Conservation (phyloP, 2,329 filamentous ascomycete species). For the Acephala macrosclerotiorum region DNA sequence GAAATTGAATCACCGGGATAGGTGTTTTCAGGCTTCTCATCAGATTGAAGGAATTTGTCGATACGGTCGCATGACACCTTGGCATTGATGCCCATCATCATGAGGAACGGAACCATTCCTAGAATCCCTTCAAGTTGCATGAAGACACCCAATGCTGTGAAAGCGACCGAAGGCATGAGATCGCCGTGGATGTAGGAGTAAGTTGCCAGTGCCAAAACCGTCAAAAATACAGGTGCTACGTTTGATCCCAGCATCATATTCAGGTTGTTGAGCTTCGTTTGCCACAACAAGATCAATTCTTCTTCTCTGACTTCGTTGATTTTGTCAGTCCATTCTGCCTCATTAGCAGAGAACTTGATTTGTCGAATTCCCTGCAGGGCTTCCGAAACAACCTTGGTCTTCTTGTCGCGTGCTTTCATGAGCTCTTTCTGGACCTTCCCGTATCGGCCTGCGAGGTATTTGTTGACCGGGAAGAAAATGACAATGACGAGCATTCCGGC, state of each 20-base stretch:
- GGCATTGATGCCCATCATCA: conserved; percentile 74
- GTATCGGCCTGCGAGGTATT: conserved; percentile 69
- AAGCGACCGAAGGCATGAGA: conserved; percentile 75
- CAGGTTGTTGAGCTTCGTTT: conserved; percentile 34
- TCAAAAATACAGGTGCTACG: conserved; percentile 73
- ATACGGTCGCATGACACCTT: conserved; percentile 75
- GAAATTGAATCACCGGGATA: conserved; percentile 63
- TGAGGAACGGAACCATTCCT: conserved; percentile 73
- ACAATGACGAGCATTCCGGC: conserved; percentile 69
- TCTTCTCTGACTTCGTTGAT: conserved; percentile 68
- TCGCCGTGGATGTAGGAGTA: conserved; percentile 70
- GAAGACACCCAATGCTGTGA: conserved; percentile 78
- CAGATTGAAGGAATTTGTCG: conserved; percentile 71
- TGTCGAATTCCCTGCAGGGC: conserved; percentile 79
- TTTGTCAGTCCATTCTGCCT: conserved; percentile 76
- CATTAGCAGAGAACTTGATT: conserved; percentile 82
- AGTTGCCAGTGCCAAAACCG: conserved; percentile 71
- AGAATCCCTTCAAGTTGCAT: conserved; percentile 73
- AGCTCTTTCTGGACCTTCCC: conserved; percentile 67
- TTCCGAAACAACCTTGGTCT: conserved; percentile 77
- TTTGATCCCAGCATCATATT: conserved; percentile 60
- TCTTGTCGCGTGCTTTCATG: conserved; percentile 78
- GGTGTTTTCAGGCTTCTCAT: conserved; percentile 64
- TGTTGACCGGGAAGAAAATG: conserved; percentile 71
- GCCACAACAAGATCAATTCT: conserved; percentile 71